Conservation (phyloP, 2,329 filamentous ascomycete species). For the Ophiocordyceps camponoti-floridani region DNA sequence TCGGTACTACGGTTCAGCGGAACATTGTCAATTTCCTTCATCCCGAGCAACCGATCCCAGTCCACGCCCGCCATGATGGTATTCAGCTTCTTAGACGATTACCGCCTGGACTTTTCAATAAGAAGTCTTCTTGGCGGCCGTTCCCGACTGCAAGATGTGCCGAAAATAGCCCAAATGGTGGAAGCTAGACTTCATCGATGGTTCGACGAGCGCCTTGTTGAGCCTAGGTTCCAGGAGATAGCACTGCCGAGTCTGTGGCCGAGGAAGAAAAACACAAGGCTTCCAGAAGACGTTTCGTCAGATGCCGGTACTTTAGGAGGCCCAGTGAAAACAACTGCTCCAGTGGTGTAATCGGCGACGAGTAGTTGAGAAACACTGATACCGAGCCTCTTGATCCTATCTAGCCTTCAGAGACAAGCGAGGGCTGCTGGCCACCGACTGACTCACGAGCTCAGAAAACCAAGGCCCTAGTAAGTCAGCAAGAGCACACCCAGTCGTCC, state of each 20-base stretch:
- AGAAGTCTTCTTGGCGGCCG: constrained; percentile 63
- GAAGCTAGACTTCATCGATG: constrained; percentile 66
- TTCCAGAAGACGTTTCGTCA: no score
- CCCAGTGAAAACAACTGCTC: no score
- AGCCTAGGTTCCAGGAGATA: constrained; percentile 76
- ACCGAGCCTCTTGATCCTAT: no score
- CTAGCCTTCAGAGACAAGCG: no score
- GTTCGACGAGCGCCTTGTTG: constrained; percentile 77
- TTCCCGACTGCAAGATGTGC: constrained; percentile 68
- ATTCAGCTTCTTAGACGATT: constrained; percentile 86
- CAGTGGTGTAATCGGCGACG: no score
- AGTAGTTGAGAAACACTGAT: no score
- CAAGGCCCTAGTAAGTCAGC: no score
- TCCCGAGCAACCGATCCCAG: constrained; percentile 53
- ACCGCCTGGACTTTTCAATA: constrained; percentile 67
- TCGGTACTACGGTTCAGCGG: constrained; percentile 89
- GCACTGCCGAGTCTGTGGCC: constrained; percentile 71
- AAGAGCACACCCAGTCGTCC: no score
- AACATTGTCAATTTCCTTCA: constrained; percentile 83
- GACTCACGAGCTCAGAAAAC: no score
- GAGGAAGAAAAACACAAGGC: constrained; percentile 59
- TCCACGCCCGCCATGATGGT: constrained; percentile 73
- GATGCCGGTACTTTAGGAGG: no score
- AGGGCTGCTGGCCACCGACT: no score
- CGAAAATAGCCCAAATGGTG: constrained; percentile 73